Evolutionary conservation across 176 grass and related monocot species (phyloP), one percentile per base, ranked within the genome.

Genomic region (Carex littledalei): DNA sequence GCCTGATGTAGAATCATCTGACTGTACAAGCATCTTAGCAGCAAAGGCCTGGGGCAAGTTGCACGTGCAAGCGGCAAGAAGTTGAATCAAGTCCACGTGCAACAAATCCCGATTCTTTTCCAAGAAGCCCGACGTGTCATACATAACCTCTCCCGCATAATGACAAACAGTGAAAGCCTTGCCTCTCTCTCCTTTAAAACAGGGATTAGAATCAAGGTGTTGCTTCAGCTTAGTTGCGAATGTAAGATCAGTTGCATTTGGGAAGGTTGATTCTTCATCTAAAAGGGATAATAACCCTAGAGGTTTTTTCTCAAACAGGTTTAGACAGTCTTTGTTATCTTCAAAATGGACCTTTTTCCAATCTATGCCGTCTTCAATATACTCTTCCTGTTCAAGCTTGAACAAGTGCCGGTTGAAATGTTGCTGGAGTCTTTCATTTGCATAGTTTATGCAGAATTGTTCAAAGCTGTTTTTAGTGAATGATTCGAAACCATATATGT

Each of bases 361-460:
- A 84, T 99, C 96, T 61, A 99, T 99, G 75, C 96, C 96, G 84
- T 99, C 96, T 65, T 99, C 91, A 84, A 95, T 84, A 78, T 99
- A 99, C 88, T 99, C 96, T 83, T 99, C 96, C 86, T 99, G 96
- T 57, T 99, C 93, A 31, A 99, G 89, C 85, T 99, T 99, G 85
- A 99, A 99, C 91, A 99, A 85, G 81, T 99, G 96, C 35, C 96
- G 91, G 49, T 99, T 99, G 88, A 99, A 99, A 90, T 99, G 93
- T 86, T 99, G 96, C 47, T 99, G 96, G 22, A 99, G 85, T 86
- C 96, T 95, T 88, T 99, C 96, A 82, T 99, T 99, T 43, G 96
- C 91, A 87, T 95, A 99, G 82, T 99, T 99, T 79, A 99, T 99
- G 78, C 96, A 99, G 85, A 99, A 99, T 82, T 99, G 96, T 92